phyloP scores from a whole-genome alignment of 257 asterid genomes.

The Scutellaria barbata region DNA sequence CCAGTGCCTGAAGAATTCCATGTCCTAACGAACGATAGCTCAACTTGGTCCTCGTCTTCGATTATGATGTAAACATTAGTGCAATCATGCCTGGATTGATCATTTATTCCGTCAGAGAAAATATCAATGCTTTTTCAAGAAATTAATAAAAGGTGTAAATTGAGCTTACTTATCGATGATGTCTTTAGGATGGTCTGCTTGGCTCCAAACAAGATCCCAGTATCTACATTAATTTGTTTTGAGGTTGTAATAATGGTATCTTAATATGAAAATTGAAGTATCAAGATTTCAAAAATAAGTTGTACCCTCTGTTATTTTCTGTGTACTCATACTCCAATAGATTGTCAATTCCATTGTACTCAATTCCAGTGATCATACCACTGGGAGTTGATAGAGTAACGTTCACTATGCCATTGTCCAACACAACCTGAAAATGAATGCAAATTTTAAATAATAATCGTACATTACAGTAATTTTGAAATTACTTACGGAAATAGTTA shows the following conservation, averaged over 20 bases:
- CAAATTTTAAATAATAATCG: too few relatives aligned
- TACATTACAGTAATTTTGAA: too few relatives aligned
- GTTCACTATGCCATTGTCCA: constrained; percentile 67
- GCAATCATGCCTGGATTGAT: constrained; percentile 56
- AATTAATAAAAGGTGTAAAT: background rate
- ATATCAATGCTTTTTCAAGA: background rate
- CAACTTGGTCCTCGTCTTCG: constrained; percentile 68
- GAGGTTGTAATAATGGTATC: background rate
- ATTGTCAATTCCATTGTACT: constrained; percentile 68
- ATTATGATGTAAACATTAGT: constrained; percentile 43
- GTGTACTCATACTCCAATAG: constrained; percentile 50
- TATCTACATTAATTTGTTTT: constrained; percentile 50
- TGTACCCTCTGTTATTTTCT: constrained; percentile 67
- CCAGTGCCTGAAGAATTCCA: constrained; percentile 46
- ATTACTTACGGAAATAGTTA: background rate
- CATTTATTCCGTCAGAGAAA: background rate
- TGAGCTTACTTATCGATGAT: constrained; percentile 54
- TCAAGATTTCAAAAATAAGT: background rate
- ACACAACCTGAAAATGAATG: constrained; percentile 50
- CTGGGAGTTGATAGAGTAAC: constrained; percentile 62
- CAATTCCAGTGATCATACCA: constrained; percentile 61
- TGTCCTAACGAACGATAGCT: constrained; percentile 64
- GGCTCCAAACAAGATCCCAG: constrained; percentile 85
- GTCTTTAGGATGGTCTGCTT: constrained; percentile 36
- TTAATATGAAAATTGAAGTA: background rate